Base-by-base conservation (phyloP, 306 rosid genomes). In the Senna siamea region DNA sequence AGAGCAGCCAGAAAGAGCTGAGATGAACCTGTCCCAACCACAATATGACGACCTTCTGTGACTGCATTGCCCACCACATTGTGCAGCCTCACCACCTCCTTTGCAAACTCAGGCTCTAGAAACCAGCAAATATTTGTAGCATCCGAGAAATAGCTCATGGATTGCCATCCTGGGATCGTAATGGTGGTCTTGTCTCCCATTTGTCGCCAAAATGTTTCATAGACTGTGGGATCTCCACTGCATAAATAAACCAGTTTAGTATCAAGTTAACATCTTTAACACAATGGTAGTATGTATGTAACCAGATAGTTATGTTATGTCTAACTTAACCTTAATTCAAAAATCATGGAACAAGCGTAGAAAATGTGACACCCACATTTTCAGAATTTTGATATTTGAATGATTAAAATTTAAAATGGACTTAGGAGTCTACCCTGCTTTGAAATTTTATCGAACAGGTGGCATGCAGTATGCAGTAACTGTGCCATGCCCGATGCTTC, bases 1-100 rank as follows among this genome's bases (percentile, higher is more conserved):
- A 91, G 88, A 26, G 96, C 96, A 54, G 97, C 97, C 6, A 87
- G 84, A 68, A 56, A 85, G 18, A 93, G 96, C 87, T 93, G 98
- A 10, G 97, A 93, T 0, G 98, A 93, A 58, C 98, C 98, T 0
- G 98, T 93, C 7, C 98, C 98, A 32, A 93, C 97, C 17, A 93
- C 90, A 65, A 91, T 72, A 70, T 89, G 88, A 8, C 88, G 89
- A 2, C 86, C 92, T 10, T 87, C 86, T 0, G 98, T 89, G 14
- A 78, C 80, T 0, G 98, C 98, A 70, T 93, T 93, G 0, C 97
- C 97, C 1, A 89, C 96, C 23, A 85, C 84, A 4, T 35, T 77
- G 82, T 93, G 98, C 37, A 93, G 48, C 74, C 98, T 82, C 59
- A 86, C 81, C 34, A 91, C 83, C 76, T 93, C 93, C 41, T 74